Base-by-base conservation (phyloP, 2,329 filamentous ascomycete species). In the Coniochaeta hoffmannii region DNA sequence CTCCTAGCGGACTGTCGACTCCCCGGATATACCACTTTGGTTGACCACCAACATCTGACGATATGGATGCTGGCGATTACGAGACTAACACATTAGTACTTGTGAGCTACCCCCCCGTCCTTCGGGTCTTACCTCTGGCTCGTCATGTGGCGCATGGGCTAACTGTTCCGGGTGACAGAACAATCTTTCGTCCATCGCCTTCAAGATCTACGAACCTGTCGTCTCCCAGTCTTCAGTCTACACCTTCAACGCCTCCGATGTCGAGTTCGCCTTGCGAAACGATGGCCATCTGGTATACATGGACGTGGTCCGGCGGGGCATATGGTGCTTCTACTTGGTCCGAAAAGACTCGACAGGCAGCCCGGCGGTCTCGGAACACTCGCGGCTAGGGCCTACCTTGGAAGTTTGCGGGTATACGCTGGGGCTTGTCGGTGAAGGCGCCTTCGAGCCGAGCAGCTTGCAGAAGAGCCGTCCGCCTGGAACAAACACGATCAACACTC, bases 11-110 rank as follows among this genome's bases (percentile, higher is more conserved):
- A 34, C 15, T 10, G 17, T 28, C 28, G 15, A 19, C 30, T 26
- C n/a, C 24, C 28, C 22, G 15, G 49, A 51, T 31, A 31, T 51
- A 3, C 49, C 49, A 51, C 49, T 51, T 58, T 46, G 62, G 63
- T 64, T 59, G 57, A 61, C 60, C 56, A 61, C 55, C 54, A 61
- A 56, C 58, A 56, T 54, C 60, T 31, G 63, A 59, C 79, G 80
- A 78, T 66, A 85, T 85, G 81, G 81, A 85, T 70, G 77, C 78
- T 69, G 78, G 79, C 61, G 81, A 84, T 71, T 83, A 82, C 69
- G 80, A 82, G 65, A 85, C 81, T 66, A 85, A 85, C 71, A 76
- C 75, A 58, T 70, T 85, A 64, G 71, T 81, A 64, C 75, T 83
- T 72, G 81, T 84, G 62, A 64, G 78, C 72, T 34, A 24, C 46